A percentile compares a stretch with the other conserved stretches of the same genome.
Conservation (phyloP, 1,284 basidiomycete species). For the Tilletia setariae region DNA sequence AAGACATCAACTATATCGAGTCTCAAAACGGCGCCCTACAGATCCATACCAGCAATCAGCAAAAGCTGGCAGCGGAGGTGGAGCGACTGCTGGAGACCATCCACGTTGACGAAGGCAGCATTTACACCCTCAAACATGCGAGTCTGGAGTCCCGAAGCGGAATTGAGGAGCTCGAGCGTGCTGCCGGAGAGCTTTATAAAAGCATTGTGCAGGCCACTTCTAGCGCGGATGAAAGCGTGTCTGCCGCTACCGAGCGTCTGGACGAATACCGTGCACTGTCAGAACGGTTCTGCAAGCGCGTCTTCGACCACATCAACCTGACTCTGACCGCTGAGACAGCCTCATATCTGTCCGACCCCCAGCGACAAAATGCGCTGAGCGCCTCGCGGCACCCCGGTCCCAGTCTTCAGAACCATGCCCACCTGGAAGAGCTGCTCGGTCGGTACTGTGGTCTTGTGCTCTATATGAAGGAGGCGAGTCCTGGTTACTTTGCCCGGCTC, state of each 20-base stretch:
- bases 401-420: slow-evolving; percentile 36
- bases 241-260: slow-evolving; percentile 77
- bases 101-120: slow-evolving; percentile 75
- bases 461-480: slow-evolving; percentile 83
- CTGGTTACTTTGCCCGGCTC: slow-evolving; percentile 40
- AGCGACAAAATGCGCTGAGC: background rate
- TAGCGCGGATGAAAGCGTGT: slow-evolving; percentile 61
- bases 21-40: slow-evolving; percentile 93
- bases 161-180: slow-evolving; percentile 71
- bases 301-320: slow-evolving; percentile 82
- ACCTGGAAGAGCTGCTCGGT: slow-evolving; percentile 74
- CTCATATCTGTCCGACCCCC: slow-evolving; percentile 33
- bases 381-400: slow-evolving; percentile 25
- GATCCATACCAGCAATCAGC: slow-evolving; percentile 95
- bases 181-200: slow-evolving; percentile 87
- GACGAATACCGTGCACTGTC: slow-evolving; percentile 85
- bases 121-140: slow-evolving; percentile 76
- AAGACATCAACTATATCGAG: slow-evolving; percentile 94
- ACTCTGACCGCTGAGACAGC: slow-evolving; percentile 65
- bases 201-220: slow-evolving; percentile 64
- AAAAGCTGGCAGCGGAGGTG: slow-evolving; percentile 57
- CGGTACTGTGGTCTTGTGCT: slow-evolving; percentile 85
- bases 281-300: slow-evolving; percentile 81
- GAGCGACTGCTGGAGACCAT: slow-evolving; percentile 72
- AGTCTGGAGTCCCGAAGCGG: slow-evolving; percentile 74